These are phyloP conservation scores for Nemophila menziesii DNA, from an alignment of 257 asterid species.

Conservation along the genomic window DNA sequence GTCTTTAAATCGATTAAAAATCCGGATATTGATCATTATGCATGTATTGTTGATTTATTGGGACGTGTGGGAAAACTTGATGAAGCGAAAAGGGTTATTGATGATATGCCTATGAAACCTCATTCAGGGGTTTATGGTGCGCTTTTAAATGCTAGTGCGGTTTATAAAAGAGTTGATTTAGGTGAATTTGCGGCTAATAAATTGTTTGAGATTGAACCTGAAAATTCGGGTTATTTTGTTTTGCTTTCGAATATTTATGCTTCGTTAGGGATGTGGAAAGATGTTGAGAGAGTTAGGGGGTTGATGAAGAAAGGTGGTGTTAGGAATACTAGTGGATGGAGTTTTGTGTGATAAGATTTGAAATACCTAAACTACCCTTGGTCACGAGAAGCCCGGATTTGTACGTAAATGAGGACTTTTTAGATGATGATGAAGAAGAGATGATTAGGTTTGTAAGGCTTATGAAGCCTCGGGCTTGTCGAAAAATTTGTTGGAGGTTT, in stretches of 20 bases:
- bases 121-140: conserved; percentile 52
- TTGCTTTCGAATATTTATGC: conserved; percentile 52
- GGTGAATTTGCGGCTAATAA: conserved; percentile 56
- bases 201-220: conserved; percentile 57
- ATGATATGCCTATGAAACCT: conserved; percentile 42
- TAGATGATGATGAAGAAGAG: no score
- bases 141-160: conserved; percentile 45
- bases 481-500: no score
- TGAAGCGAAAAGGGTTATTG: conserved; percentile 45
- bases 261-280: conserved; percentile 47
- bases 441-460: no score
- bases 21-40: conserved; percentile 57
- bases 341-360: no score
- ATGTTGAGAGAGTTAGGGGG: conserved; percentile 39
- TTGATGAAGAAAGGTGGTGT: conserved; percentile 37
- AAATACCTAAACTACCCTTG: no score
- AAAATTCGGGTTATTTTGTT: conserved; percentile 41
- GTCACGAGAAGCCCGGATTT: no score
- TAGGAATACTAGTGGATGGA: conserved; percentile 41
- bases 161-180: conserved; percentile 43
- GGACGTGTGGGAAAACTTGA: conserved; percentile 59
- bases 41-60: conserved; percentile 65
- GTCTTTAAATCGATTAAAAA: conserved; percentile 41
- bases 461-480: no score
- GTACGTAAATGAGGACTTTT: no score